Evolutionary conservation across 306 rosid genomes (phyloP), one percentile per base, ranked within the genome.

Genomic region (Cajanus cajan): DNA sequence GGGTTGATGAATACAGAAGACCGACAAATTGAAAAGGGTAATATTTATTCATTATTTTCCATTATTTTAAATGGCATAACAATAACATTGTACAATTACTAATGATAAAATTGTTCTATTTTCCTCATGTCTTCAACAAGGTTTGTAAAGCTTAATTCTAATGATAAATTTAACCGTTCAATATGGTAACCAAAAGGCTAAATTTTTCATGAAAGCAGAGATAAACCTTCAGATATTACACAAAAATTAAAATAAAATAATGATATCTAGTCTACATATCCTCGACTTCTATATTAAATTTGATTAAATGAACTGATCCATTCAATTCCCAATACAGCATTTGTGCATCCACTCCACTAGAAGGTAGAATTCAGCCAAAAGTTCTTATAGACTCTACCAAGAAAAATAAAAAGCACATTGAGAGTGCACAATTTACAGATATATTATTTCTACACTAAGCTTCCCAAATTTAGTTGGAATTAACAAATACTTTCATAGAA

Each of bases 381-480:
- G 72, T 74, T 78, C 65, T 68, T 55, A 77, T 25, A 67, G 18
- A 68, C 69, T 74, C n/a, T 40, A 74, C n/a, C 34, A 55, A 44
- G 12, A 39, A 78, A 79, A 34, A 64, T 21, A 68, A 31, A n/a
- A 72, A 51, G 25, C 58, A 51, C 18, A 36, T 22, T 74, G 57
- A 39, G 22, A 3, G 3, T 71, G 16, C 76, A 57, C 5, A 62
- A 41, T 58, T 33, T 8, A 55, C 62, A 28, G 50, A 15, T 70
- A 57, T 58, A 61, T 33, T 22, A 79, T 50, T 62, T 67, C 58
- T 40, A 85, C 54, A 22, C 59, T 55, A 41, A 54, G 59, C 57
- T 64, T 70, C 5, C 77, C 84, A 78, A 69, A 61, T 78, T 33
- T 36, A 50, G 74, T 83, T 83, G 78, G 74, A 73, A 43, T 66